phyloP scores from a whole-genome alignment of 441 rosid genomes.

The Geranium incanum region DNA sequence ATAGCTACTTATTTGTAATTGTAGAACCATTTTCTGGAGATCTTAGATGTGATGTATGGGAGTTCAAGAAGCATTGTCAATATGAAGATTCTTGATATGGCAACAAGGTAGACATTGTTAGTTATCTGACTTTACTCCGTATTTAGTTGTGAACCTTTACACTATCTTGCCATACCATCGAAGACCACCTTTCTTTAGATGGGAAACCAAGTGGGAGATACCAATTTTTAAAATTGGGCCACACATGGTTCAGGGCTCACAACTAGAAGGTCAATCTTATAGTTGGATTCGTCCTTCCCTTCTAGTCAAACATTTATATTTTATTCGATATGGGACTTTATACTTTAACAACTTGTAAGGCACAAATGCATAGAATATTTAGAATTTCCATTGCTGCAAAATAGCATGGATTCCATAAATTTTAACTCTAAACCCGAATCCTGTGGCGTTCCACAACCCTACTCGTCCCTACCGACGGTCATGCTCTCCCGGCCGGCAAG shows the following conservation, averaged over 20 bases:
- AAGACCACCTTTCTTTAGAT: not conserved
- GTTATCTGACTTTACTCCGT: constrained; percentile 5
- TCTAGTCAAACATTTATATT: too few relatives aligned
- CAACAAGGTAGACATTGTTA: constrained; percentile 45
- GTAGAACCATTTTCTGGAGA: constrained; percentile 71
- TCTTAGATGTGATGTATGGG: constrained; percentile 70
- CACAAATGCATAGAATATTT: not conserved
- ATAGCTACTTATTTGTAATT: constrained; percentile 15
- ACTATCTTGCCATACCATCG: not conserved
- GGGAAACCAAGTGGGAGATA: too few relatives aligned
- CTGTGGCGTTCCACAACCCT: too few relatives aligned
- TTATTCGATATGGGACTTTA: too few relatives aligned
- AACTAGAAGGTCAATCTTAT: too few relatives aligned
- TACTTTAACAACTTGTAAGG: not conserved
- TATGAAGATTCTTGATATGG: constrained; percentile 63
- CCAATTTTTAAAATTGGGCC: too few relatives aligned
- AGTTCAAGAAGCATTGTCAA: constrained; percentile 44
- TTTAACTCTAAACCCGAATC: too few relatives aligned
- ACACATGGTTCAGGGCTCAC: too few relatives aligned
- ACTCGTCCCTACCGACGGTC: too few relatives aligned
- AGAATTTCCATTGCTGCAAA: not conserved
- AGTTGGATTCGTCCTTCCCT: too few relatives aligned
- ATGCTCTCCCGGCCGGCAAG: too few relatives aligned
- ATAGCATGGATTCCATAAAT: not conserved
- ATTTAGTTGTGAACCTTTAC: constrained; percentile 14